These are phyloP conservation scores for Mycena belliarum DNA, from an alignment of 768 basidiomycete species.

Conservation along the genomic window DNA sequence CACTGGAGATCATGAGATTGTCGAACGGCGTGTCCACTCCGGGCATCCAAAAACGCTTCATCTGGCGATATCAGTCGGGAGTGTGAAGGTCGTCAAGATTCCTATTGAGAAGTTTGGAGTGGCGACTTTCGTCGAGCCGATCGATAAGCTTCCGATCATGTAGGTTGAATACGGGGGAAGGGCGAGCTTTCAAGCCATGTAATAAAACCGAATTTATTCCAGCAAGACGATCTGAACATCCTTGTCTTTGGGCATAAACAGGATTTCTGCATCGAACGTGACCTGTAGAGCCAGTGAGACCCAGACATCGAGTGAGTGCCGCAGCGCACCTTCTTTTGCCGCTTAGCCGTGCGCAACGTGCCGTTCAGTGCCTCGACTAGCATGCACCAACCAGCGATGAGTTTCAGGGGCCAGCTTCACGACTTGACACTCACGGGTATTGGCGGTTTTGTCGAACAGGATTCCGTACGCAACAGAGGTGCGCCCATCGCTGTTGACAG, in stretches of 20 bases:
- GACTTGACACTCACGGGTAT: constrained; percentile 37
- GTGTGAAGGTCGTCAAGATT: neutral
- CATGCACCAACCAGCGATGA: neutral
- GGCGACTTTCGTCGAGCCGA: neutral
- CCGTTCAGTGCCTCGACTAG: constrained; percentile 53
- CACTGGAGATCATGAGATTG: neutral
- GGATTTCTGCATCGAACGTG: constrained; percentile 44
- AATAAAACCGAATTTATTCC: constrained; percentile 17
- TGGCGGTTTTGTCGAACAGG: constrained; percentile 48
- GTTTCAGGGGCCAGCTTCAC: neutral
- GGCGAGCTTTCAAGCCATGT: neutral
- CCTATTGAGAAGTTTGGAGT: neutral
- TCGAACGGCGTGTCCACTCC: neutral
- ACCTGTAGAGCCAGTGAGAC: constrained; percentile 30
- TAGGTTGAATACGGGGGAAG: neutral
- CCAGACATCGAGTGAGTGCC: neutral
- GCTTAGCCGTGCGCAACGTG: constrained; percentile 31
- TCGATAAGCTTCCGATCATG: neutral
- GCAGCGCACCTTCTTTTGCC: constrained; percentile 5
- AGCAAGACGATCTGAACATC: constrained; percentile 45
- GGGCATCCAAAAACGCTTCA: neutral
- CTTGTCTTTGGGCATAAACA: constrained; percentile 54
- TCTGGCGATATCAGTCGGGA: neutral
- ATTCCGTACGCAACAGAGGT: constrained; percentile 42
- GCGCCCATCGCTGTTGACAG: constrained; percentile 38